Percentiles rank a stretch among this genome's conserved stretches.
Evolutionary conservation across 2,329 filamentous ascomycete species (phyloP).

Genomic region (Xylaria sp.): DNA sequence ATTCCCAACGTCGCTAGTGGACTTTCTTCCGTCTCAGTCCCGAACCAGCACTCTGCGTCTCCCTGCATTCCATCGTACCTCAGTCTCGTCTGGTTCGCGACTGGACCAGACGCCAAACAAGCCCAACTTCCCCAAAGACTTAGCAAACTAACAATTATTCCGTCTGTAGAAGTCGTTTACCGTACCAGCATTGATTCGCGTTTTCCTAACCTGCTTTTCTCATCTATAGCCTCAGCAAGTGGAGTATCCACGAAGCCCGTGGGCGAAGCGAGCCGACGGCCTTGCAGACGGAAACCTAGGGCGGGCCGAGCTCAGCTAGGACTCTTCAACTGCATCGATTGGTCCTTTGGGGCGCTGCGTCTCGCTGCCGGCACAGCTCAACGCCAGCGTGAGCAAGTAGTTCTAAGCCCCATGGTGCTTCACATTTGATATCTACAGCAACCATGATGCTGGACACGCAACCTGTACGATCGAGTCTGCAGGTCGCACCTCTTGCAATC

Average conservation of each 20-base stretch:
- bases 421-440: slow-evolving; percentile 51
- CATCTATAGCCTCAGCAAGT: slow-evolving; percentile 16
- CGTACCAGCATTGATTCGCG: slow-evolving; percentile 22
- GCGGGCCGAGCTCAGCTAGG: slow-evolving; percentile 19
- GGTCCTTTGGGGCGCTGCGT: slow-evolving; percentile 16
- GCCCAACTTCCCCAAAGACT: slow-evolving; percentile 21
- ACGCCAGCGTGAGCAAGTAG: slow-evolving; percentile 42
- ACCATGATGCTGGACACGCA: slow-evolving; percentile 61
- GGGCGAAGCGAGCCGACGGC: slow-evolving; percentile 13
- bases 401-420: slow-evolving; percentile 53
- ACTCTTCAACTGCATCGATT: slow-evolving; percentile 18
- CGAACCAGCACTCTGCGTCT: slow-evolving; percentile 40
- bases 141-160: slow-evolving; percentile 43
- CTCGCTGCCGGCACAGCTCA: slow-evolving; percentile 37
- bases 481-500: slow-evolving; percentile 69
- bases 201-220: slow-evolving; percentile 15
- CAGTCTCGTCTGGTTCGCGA: slow-evolving; percentile 38
- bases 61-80: slow-evolving; percentile 50
- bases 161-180: slow-evolving; percentile 27
- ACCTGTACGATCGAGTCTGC: slow-evolving; percentile 66
- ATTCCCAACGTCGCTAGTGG: slow-evolving; percentile 45
- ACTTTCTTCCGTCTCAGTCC: slow-evolving; percentile 42
- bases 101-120: slow-evolving; percentile 43
- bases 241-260: slow-evolving; percentile 15
- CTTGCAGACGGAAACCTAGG: slow-evolving; percentile 9